Base-by-base conservation (phyloP, 2,329 filamentous ascomycete genomes). In the Proliferodiscus dingleyae region DNA sequence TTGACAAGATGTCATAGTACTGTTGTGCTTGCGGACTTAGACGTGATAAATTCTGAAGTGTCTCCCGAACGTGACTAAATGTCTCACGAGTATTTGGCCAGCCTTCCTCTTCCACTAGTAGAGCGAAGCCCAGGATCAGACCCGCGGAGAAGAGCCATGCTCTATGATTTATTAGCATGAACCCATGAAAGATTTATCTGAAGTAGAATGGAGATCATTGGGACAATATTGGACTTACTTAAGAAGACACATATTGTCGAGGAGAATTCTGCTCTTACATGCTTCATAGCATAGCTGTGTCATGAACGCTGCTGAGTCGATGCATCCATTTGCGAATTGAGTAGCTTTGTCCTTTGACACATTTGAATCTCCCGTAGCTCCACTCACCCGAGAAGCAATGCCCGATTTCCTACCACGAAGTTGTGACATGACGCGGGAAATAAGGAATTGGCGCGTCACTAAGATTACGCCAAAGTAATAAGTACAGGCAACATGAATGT, bases 391-490 rank as follows among this genome's bases (percentile, higher is more conserved):
- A 32, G 9, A 7, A 5, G 29, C 8, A 8, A 5, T n/a, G 9
- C n/a, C n/a, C n/a, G 13, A 32, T n/a, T 15, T 32, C 29, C 29
- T 32, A 15, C 29, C 29, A 5, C 29, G 34, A 23, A 43, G 33
- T 32, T 40, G 19, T 7, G 39, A 42, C 23, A 43, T 39, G 4
- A 47, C 16, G 19, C 39, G 30, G n/a, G 37, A 26, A 23, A 53
- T 51, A 9, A 53, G 28, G 36, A 53, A 50, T 5, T 48, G 47
- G 22, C 50, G 22, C 3, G 49, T 53, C 7, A 53, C 34, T 15
- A 53, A 45, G 28, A 51, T 53, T 13, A 53, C 46, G 6, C 44
- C 39, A 24, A 53, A 53, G 33, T 53, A 51, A 33, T 53, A 51
- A 2, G 47, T n/a, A 30, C 50, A 53, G 23, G 50, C 39, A n/a